Evolutionary conservation across 176 grass and related monocot species (phyloP), one percentile per base, ranked within the genome.

Genomic region (Calamus simplicifolius): DNA sequence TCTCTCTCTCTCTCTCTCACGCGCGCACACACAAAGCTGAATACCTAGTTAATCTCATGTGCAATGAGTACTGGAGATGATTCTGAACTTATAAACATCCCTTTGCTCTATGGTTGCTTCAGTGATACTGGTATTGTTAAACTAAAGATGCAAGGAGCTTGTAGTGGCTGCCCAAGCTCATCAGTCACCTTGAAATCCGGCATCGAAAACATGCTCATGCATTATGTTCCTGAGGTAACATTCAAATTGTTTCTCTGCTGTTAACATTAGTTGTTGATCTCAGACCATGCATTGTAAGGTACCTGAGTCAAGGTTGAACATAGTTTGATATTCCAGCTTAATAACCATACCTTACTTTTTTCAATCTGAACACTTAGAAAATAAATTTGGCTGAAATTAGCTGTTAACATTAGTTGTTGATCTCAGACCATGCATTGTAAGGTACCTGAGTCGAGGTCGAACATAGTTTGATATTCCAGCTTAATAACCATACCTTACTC

Each of bases 151-250:
- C 93, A 98, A 87, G 93, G 93, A 28, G 88, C 93, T 48, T 98
- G 93, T 70, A 98, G 93, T 1, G 93, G 93, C 28, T 92, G 93
- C 68, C 93, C 93, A 12, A 98, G 93, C 76, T 98, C 93, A 13
- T 89, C 93, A 12, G 88, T 92, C 25, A 98, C 93, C 2, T 77
- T 98, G 75, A 98, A 98, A 73, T 92, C 88, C 61, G 93, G 93
- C 54, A 98, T 98, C 56, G 93, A 98, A 66, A 98, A 98, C 71
- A 98, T 98, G 93, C 88, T 98, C 51, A 98, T 83, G 88, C 93
- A 98, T 78, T 98, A 98, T 83, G 84, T 98, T 2, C 84, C 93
- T 16, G 93, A 98, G 88, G 93, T 98, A 80, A 63, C 14, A 14
- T 29, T 21, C 25, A 50, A 2, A 48, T 29, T 53, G 10, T 43